Evolutionary conservation across 1,284 basidiomycete species (phyloP).

Genomic region (Psilocybe mexicana): DNA sequence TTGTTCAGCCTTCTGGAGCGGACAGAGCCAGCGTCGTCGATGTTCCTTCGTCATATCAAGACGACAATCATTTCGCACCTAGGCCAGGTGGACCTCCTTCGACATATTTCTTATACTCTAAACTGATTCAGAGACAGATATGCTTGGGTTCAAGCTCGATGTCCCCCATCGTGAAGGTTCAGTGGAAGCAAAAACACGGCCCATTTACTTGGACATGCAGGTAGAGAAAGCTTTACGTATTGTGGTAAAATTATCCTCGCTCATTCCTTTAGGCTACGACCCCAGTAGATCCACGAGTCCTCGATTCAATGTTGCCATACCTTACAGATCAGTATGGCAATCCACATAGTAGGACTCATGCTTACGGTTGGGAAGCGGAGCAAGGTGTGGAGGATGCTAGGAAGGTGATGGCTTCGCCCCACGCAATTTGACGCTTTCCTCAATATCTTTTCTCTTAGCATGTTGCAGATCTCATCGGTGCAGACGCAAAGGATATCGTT

Average conservation of each 20-base stretch:
- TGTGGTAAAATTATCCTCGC: conserved; percentile 1
- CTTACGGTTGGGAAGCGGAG: conserved; percentile 99
- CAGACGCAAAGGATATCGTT: conserved; percentile 93
- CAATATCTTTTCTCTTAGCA: conserved; percentile 47
- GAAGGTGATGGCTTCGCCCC: conserved; percentile 46
- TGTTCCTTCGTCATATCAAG: conserved; percentile 69
- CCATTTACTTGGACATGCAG: conserved; percentile 97
- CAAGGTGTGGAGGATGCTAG: conserved; percentile 91
- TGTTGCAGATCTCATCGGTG: conserved; percentile 90
- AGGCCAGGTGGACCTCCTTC: conserved; percentile 52
- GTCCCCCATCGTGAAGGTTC: conserved; percentile 65
- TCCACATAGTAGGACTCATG: conserved; percentile 97
- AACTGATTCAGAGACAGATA: conserved; percentile 50
- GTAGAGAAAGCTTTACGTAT: conserved; percentile 38
- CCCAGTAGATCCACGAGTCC: conserved; percentile 94
- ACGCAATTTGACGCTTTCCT: neutral
- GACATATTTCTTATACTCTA: neutral
- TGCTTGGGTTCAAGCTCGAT: conserved; percentile 89
- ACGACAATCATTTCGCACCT: conserved; percentile 72
- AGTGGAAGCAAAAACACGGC: conserved; percentile 67
- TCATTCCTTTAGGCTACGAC: conserved; percentile 79
- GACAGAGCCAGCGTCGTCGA: conserved; percentile 81
- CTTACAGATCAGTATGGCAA: conserved; percentile 98
- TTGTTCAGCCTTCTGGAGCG: conserved; percentile 77
- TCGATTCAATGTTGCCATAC: conserved; percentile 97